phyloP scores from a whole-genome alignment of 176 grass and related monocot species.

The Leersia perrieri region DNA sequence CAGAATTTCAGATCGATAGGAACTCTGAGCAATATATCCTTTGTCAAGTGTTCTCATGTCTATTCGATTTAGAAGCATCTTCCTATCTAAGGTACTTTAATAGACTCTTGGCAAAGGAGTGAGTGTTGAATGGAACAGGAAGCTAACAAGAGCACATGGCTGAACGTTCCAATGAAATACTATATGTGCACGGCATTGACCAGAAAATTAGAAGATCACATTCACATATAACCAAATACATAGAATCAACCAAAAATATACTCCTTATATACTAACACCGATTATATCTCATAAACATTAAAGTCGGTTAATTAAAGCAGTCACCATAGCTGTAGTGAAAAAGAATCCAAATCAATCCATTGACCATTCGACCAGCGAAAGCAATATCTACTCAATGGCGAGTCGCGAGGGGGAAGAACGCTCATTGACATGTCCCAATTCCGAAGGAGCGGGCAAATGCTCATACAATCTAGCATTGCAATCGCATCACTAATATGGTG shows the following conservation, averaged over 20 bases:
- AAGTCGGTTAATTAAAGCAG: not conserved
- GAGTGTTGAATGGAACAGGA: too few species aligned
- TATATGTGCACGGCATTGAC: not conserved
- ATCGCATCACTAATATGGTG: too few species aligned
- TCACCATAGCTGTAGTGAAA: not conserved
- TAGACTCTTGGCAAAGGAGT: not conserved
- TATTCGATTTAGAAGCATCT: not conserved
- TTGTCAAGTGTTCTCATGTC: not conserved
- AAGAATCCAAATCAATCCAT: not conserved
- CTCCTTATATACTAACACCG: not conserved
- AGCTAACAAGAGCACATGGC: too few species aligned
- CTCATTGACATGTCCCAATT: too few species aligned
- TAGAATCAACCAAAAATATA: not conserved
- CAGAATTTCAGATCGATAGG: not conserved
- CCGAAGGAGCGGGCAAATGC: too few species aligned
- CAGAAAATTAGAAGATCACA: not conserved
- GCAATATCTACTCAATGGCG: not conserved
- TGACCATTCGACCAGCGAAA: not conserved
- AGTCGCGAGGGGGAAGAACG: not conserved
- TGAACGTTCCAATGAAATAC: not conserved
- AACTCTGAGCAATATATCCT: not conserved
- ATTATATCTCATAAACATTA: not conserved
- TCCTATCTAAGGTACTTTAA: not conserved
- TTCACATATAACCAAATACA: not conserved
- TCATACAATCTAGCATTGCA: too few species aligned